Evolutionary conservation across 257 asterid species (phyloP), one percentile per base, ranked within the genome.

Genomic region (Jacaranda copaia): DNA sequence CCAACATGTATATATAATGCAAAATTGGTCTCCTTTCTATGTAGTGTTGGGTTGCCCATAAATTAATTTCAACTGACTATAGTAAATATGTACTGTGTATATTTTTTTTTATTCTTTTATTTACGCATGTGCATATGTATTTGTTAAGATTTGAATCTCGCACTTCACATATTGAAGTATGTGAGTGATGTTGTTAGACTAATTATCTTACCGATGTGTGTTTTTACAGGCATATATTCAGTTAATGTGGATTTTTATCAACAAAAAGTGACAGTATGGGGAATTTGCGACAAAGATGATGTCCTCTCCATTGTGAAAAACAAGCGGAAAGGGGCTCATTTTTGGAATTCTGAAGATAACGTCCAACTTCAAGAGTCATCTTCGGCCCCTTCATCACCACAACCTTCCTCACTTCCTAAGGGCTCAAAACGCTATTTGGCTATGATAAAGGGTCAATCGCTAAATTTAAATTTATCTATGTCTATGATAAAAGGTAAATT

Each of bases 201-300:
- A 25, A 25, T 25, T 2, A 25, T 25, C 32, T 25, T 2, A 25
- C 5, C 5, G 46, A 5, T 42, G 46, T 42, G 6, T 42, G 8
- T 12, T 8, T 65, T 57, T 6, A 14, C 77, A 94, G 97, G 98
- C 1, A 94, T 94, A 80, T 90, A 92, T 68, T 90, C 97, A 0
- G 91, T 92, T 8, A 88, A 85, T 6, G 97, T 90, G 71, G 88
- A 90, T 71, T 90, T 66, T 42, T 49, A 76, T 20, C 80, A 86
- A 72, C 97, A 92, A 51, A 89, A 88, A 51, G 96, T 94, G 80
- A 90, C 89, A 0, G 97, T 94, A 0, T 94, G 98, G 98, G 97
- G 98, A 58, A 94, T 94, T 62, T 94, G 98, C 82, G 89, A 94
- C 87, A 94, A 90, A 63, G 19, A 64, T 35, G 97, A 88, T 35